Evolutionary conservation across 768 basidiomycete species (phyloP).

Genomic region (Hygrophoropsis aurantiaca): DNA sequence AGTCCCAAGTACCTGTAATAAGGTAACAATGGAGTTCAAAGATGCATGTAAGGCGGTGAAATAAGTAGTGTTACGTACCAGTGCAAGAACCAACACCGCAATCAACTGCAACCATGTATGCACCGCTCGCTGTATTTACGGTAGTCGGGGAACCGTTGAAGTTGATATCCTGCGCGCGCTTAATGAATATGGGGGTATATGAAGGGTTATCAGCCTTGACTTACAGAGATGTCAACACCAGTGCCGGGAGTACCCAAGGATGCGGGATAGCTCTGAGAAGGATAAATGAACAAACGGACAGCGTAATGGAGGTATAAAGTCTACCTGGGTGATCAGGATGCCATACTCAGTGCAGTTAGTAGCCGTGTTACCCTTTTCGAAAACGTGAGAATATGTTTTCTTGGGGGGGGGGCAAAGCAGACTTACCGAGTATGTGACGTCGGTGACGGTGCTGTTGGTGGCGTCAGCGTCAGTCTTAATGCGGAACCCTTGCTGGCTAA

Average conservation of each 20-base stretch:
- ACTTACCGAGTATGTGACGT: conserved; percentile 49
- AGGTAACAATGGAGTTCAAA: background rate
- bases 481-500: conserved; percentile 53
- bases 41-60: no score
- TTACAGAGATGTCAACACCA: conserved; percentile 58
- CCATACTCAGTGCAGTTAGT: conserved; percentile 50
- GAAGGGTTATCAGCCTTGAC: conserved; percentile 9
- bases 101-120: conserved; percentile 50
- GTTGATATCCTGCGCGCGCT: conserved; percentile 41
- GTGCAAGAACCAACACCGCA: conserved; percentile 54
- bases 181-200: background rate
- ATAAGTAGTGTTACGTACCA: conserved; percentile 30
- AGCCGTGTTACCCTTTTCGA: conserved; percentile 50
- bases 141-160: conserved; percentile 43
- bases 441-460: conserved; percentile 45
- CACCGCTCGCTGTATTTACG: conserved; percentile 42
- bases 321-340: conserved; percentile 58
- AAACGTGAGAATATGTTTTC: background rate
- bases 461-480: conserved; percentile 57
- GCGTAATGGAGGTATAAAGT: background rate
- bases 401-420: background rate
- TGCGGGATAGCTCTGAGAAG: conserved; percentile 52
- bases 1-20: conserved; percentile 47
- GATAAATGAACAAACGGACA: background rate
- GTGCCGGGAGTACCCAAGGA: conserved; percentile 53